These are phyloP conservation scores for Botrytis squamosa DNA, from an alignment of 2,329 filamentous ascomycete genomes.

Conservation along the genomic window DNA sequence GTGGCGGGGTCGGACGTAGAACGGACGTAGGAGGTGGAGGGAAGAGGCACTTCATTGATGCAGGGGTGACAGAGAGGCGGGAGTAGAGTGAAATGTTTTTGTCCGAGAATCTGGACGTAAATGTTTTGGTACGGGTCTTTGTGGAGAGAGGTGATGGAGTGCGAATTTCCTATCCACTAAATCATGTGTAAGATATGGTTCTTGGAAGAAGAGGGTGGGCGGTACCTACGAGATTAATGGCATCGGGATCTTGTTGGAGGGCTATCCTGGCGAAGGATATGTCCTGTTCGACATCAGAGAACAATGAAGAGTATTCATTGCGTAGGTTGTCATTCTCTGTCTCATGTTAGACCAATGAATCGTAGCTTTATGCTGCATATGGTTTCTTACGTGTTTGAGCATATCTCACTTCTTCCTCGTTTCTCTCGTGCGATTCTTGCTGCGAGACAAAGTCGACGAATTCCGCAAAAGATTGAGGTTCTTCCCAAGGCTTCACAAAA, in stretches of 20 bases:
- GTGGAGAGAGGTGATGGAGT: constrained; percentile 69
- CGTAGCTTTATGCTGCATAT: neutral
- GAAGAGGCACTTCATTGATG: constrained; percentile 19
- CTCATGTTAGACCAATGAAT: neutral
- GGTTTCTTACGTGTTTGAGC: constrained; percentile 67
- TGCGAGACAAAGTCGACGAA: constrained; percentile 61
- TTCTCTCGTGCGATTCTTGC: constrained; percentile 49
- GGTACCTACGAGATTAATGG: constrained; percentile 60
- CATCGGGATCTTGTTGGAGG: constrained; percentile 64
- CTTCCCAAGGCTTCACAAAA: constrained; percentile 73
- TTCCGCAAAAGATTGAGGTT: constrained; percentile 57
- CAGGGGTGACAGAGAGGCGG: constrained; percentile 53
- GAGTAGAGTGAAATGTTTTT: constrained; percentile 72
- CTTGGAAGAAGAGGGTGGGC: neutral
- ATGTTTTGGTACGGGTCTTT: constrained; percentile 86
- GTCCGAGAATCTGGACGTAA: constrained; percentile 72
- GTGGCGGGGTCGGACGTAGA: neutral
- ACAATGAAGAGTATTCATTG: constrained; percentile 66
- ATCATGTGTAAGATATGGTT: neutral
- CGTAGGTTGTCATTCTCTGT: constrained; percentile 78
- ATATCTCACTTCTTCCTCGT: constrained; percentile 58
- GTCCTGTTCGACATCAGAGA: constrained; percentile 59
- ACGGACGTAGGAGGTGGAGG: constrained; percentile 12
- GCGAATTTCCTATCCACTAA: constrained; percentile 71
- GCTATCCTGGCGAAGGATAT: constrained; percentile 74